Evolutionary conservation across 164 flowering plant genomes (phyloP).

Genomic region (Amborella trichopoda): DNA sequence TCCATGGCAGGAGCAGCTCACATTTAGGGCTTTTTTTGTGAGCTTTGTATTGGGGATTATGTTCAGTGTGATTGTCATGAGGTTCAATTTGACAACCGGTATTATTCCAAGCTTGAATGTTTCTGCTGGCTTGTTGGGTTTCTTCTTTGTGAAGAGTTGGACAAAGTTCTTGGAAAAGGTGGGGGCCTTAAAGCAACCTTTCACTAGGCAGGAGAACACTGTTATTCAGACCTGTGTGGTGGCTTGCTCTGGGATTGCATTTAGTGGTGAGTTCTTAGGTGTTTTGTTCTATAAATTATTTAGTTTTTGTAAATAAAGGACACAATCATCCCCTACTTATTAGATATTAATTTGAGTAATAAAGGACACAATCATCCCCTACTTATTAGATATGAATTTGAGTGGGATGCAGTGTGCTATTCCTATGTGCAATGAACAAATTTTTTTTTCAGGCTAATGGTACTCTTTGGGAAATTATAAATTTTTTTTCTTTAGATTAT

Average conservation of each 20-base stretch:
- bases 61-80: conserved; percentile 36
- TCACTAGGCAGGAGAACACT: conserved; percentile 17
- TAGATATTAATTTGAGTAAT: too few relatives aligned
- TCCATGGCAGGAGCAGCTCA: conserved; percentile 11
- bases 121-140: conserved; percentile 13
- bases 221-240: conserved; percentile 19
- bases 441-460: too few relatives aligned
- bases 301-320: too few relatives aligned
- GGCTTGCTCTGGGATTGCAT: conserved; percentile 16
- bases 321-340: too few relatives aligned
- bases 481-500: too few relatives aligned
- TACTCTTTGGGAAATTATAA: too few relatives aligned
- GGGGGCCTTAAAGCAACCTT: conserved; percentile 11
- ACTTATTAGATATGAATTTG: too few relatives aligned
- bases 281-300: too few relatives aligned
- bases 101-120: conserved; percentile 14
- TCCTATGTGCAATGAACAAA: too few relatives aligned
- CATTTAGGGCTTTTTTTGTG: conserved; percentile 13
- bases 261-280: conserved; percentile 8
- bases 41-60: conserved; percentile 32
- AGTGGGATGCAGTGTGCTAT: too few relatives aligned
- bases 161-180: conserved; percentile 19
- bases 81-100: conserved; percentile 14
- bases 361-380: too few relatives aligned
- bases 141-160: conserved; percentile 31